Base-by-base conservation (phyloP, 1,284 basidiomycete species). In the Pseudozyma thailandica region DNA sequence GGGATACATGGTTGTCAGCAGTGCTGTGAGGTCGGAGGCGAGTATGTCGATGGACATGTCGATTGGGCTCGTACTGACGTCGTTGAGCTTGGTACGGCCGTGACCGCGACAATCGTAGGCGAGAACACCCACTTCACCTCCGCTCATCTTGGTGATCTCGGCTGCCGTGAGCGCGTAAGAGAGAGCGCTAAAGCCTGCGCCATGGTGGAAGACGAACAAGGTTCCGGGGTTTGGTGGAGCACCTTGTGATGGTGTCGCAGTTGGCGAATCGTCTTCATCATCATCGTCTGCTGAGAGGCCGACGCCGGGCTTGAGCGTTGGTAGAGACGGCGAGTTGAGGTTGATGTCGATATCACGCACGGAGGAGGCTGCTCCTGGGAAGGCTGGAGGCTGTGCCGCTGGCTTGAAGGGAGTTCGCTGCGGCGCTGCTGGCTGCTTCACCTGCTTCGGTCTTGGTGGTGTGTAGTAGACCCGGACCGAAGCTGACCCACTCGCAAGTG, bases 171-270 rank as follows among this genome's bases (percentile, higher is more conserved):
- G 89, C 0, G 96, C 94, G 82, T 94, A 98, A 64, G 89, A 92
- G 63, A 97, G 86, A 0, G 89, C 94, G 0, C 90, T 90, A 78
- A 92, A 93, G 2, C 96, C 95, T 1, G 92, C 95, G 0, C 96
- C 95, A 76, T 98, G 95, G 79, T 97, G 94, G 82, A 92, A 92
- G 2, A 98, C 86, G 78, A 98, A 88, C 3, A 95, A 88, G 0
- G 90, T 89, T 8, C 85, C 86, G 3, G 84, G 84, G n/a, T 86
- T 52, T 26, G 65, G 64, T 55, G 46, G 16, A 23, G 42, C 18
- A 8, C 35, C 33, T 18, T 47, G 49, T 15, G 43, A 4, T 0
- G 48, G 25, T 27, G 31, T 4, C 18, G n/a, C 38, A 1, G 38
- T 59, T 18, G 58, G 86, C 35, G 86, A 85, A 38, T 81, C 78